Base-by-base conservation (phyloP, 2,329 filamentous ascomycete species). In the Diaporthe sp. region DNA sequence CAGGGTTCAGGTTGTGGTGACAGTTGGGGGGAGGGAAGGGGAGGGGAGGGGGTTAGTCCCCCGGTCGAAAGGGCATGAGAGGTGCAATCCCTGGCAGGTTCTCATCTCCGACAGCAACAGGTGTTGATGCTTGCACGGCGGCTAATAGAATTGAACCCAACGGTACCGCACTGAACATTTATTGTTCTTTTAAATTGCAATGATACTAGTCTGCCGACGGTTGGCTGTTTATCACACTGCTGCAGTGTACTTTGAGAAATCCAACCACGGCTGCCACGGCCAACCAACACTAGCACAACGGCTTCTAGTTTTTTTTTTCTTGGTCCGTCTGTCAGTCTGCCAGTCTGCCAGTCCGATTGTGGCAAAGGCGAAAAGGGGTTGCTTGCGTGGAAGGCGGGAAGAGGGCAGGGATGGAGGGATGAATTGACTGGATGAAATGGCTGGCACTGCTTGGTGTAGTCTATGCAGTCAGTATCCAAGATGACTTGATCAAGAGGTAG, bases 341-440 rank as follows among this genome's bases (percentile, higher is more conserved):
- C 37, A n/a, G 35, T 5, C 15, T 42, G 27, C 22, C 61, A 50
- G 61, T 66, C 61, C 63, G 22, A 37, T 66, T 66, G 63, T 66
- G 63, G 63, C 63, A 66, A 66, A 51, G 44, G 44, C 42, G 63
- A 66, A 66, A 66, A 66, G 63, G 63, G 63, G 63, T 35, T 66
- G 63, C 63, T 66, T 66, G 44, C 63, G 44, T 51, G 63, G 44
- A 66, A 27, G 58, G 44, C 17, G 61, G 61, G 6, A 50, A 25
- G n/a, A n/a, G 19, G 59, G 19, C 30, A 51, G 63, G 63, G 44
- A 37, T 37, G 44, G 12, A 19, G 22, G 10, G 30, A 35, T 66
- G 61, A 47, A 50, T 50, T 19, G 42, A 50, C 19, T 50, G 59
- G 27, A 47, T 15, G 39, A 17, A 19, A 19, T 63, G 59, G 59